phyloP scores from a whole-genome alignment of 2,329 filamentous ascomycete species.

The Cryphonectria nitschkei region DNA sequence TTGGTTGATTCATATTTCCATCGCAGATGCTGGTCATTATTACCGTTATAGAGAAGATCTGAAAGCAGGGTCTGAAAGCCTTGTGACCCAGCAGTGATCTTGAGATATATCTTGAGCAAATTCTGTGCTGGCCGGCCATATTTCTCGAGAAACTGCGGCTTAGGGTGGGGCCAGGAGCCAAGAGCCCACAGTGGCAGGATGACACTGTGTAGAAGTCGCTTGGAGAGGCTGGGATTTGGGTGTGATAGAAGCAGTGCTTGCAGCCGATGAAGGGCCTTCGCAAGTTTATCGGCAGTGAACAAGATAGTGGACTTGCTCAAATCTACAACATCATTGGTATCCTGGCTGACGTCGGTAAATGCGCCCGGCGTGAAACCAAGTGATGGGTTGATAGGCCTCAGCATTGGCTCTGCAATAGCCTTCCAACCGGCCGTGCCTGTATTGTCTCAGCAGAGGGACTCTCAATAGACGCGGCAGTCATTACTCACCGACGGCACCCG shows the following conservation, averaged over 20 bases:
- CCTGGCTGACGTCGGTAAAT: conserved; percentile 30
- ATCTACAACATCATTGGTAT: conserved; percentile 48
- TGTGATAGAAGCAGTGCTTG: conserved; percentile 62
- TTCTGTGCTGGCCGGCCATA: conserved; percentile 51
- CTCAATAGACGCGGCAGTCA: conserved; percentile 40
- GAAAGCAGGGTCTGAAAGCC: conserved; percentile 54
- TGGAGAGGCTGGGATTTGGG: conserved; percentile 68
- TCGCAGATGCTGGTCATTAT: conserved; percentile 35
- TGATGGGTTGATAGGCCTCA: conserved; percentile 54
- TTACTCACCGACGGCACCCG: conserved; percentile 56
- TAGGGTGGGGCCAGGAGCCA: conserved; percentile 51
- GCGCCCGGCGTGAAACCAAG: background rate
- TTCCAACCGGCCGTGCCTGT: conserved; percentile 62
- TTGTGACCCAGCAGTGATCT: conserved; percentile 56
- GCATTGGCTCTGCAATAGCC: conserved; percentile 61
- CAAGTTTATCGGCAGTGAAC: conserved; percentile 52
- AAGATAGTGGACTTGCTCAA: conserved; percentile 49
- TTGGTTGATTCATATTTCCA: conserved; percentile 58
- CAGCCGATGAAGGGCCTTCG: conserved; percentile 57
- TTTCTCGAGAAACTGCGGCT: conserved; percentile 40
- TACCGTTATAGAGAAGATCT: conserved; percentile 61
- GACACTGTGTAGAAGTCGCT: conserved; percentile 61
- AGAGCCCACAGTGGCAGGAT: conserved; percentile 67
- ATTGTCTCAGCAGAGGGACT: conserved; percentile 31
- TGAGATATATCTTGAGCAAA: conserved; percentile 61